Base-by-base conservation (phyloP, 2,329 filamentous ascomycete species). In the Sporothrix schenckii region DNA sequence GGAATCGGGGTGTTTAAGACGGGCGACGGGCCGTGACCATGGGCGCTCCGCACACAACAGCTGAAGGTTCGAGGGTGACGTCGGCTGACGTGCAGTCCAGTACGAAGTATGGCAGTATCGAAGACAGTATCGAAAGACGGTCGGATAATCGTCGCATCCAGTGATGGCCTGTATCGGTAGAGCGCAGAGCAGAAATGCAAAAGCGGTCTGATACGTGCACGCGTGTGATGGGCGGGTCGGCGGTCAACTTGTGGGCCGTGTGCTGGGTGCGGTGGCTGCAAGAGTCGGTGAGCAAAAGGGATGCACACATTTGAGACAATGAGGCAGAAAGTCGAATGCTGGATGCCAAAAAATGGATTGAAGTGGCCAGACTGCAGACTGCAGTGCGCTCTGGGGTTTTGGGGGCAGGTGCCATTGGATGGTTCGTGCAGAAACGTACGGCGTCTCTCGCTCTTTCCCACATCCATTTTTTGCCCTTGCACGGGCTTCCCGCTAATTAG, bases 251-350 rank as follows among this genome's bases (percentile, higher is more conserved):
- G 24, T 50, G 61, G 24, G 41, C 61, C 19, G 39, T 19, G 27
- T 44, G 58, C 58, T 27, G 39, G 6, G 24, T 7, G 16, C 27
- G 13, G 60, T 50, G 14, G 44, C 16, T 50, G 49, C 34, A 68
- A 68, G 66, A 56, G 66, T 68, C 66, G 66, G 52, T 68, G 66
- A 68, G 66, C n/a, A 16, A 67, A 66, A 67, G 65, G 44, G 63
- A 50, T 13, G 30, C 49, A 53, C 30, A n/a, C n/a, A 27, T 27
- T 27, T 44, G 41, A 61, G 47, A 21, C 63, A 53, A 39, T 53
- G 63, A 66, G 61, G 47, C 49, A 24, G 11, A 50, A 66, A 10
- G 49, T 65, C 61, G 61, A 65, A 66, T 53, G 47, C 53, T 49
- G 49, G 47, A 49, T 50, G 61, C 61, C n/a, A 49, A 21, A 66